phyloP scores from a whole-genome alignment of 371 early-diverging fungal species.

The Choanephora cucurbitarum region DNA sequence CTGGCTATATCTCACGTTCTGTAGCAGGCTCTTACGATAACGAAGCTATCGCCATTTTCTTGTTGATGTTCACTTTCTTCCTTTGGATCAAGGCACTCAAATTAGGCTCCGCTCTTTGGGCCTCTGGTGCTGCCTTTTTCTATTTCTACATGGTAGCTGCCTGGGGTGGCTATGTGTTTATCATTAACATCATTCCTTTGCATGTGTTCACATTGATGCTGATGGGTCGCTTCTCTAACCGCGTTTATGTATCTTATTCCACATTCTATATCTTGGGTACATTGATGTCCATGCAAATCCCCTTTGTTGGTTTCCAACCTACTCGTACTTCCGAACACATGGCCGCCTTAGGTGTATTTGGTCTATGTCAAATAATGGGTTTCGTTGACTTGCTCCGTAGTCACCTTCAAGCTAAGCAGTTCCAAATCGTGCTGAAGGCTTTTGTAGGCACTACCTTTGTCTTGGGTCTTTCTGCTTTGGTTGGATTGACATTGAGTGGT shows the following conservation, averaged over 20 bases:
- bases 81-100: conserved; percentile 97
- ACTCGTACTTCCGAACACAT: conserved; percentile 97
- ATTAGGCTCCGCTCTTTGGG: conserved; percentile 88
- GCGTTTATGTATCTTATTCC: conserved; percentile 95
- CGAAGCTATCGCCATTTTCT: conserved; percentile 98
- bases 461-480: conserved; percentile 50
- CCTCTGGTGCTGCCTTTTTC: conserved; percentile 83
- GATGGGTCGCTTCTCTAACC: conserved; percentile 95
- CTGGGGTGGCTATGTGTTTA: conserved; percentile 99
- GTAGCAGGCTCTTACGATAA: conserved; percentile 99
- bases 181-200: conserved; percentile 97
- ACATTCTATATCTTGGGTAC: conserved; percentile 97
- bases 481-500: conserved; percentile 76
- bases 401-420: conserved; percentile 82
- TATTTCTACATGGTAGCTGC: conserved; percentile 99
- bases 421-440: conserved; percentile 73
- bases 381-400: conserved; percentile 83
- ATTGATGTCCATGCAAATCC: conserved; percentile 96
- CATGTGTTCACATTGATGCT: conserved; percentile 92
- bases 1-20: conserved; percentile 98
- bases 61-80: conserved; percentile 95
- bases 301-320: conserved; percentile 99
- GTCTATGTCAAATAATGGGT: conserved; percentile 90
- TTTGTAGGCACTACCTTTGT: conserved; percentile 65
- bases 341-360: conserved; percentile 96